These are phyloP conservation scores for Elsinoe ampelina DNA, from an alignment of 2,329 filamentous ascomycete genomes.

Conservation along the genomic window DNA sequence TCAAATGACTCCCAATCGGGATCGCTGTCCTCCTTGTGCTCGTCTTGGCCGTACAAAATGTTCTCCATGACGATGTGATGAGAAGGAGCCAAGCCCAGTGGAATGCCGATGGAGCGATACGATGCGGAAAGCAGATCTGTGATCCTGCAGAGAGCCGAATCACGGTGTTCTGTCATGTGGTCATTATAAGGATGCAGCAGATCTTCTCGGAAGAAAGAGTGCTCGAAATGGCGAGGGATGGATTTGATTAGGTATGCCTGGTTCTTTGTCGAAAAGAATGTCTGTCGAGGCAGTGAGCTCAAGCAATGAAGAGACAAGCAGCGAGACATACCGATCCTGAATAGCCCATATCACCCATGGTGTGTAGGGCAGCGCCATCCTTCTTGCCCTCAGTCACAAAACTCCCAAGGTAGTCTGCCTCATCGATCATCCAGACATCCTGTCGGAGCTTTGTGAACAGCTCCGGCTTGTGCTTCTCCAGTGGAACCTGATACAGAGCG, in stretches of 20 bases:
- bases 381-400: slow-evolving; percentile 38
- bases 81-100: slow-evolving; percentile 53
- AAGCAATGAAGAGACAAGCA: neutral
- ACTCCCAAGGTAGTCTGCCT: slow-evolving; percentile 46
- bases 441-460: slow-evolving; percentile 45
- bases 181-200: slow-evolving; percentile 55
- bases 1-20: slow-evolving; percentile 61
- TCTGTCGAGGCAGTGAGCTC: slow-evolving; percentile 30
- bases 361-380: slow-evolving; percentile 37
- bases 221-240: slow-evolving; percentile 59
- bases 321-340: slow-evolving; percentile 50
- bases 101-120: slow-evolving; percentile 48
- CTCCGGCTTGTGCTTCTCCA: slow-evolving; percentile 25
- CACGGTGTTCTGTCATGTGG: slow-evolving; percentile 52
- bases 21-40: slow-evolving; percentile 28
- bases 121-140: slow-evolving; percentile 57
- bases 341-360: slow-evolving; percentile 62
- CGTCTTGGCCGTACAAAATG: slow-evolving; percentile 51
- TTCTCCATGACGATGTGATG: slow-evolving; percentile 77
- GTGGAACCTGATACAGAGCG: slow-evolving; percentile 11
- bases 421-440: slow-evolving; percentile 44
- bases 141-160: slow-evolving; percentile 59
- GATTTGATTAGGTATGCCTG: slow-evolving; percentile 63
- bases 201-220: slow-evolving; percentile 59
- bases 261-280: slow-evolving; percentile 61